These are phyloP conservation scores for Schizonepeta tenuifolia DNA, from an alignment of 257 asterid species.

Conservation along the genomic window DNA sequence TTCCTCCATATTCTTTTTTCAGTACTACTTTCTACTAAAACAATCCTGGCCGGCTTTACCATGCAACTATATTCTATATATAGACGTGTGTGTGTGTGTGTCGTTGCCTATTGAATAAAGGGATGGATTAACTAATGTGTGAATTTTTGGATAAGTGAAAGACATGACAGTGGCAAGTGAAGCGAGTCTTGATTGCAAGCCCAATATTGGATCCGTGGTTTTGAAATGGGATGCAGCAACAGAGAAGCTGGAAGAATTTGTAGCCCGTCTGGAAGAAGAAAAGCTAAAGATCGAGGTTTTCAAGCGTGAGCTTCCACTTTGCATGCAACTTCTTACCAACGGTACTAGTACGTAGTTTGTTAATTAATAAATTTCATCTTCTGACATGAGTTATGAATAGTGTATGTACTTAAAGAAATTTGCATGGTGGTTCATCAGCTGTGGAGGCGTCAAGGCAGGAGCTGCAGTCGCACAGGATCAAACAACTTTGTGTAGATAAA, in stretches of 20 bases:
- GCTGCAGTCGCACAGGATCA: slow-evolving; percentile 48
- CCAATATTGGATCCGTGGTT: slow-evolving; percentile 52
- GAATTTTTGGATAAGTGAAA: background rate
- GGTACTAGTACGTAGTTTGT: slow-evolving; percentile 44
- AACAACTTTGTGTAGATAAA: slow-evolving; percentile 45
- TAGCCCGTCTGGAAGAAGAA: slow-evolving; percentile 73
- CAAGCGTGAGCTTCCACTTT: slow-evolving; percentile 79
- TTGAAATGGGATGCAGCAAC: slow-evolving; percentile 41
- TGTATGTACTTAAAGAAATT: background rate
- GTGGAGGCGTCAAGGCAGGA: slow-evolving; percentile 71
- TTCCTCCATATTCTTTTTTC: background rate
- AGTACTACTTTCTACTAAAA: background rate
- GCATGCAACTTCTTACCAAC: slow-evolving; percentile 74
- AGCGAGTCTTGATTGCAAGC: slow-evolving; percentile 64
- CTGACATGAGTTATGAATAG: background rate
- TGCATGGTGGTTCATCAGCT: slow-evolving; percentile 45
- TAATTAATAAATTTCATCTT: background rate
- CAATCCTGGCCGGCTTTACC: background rate
- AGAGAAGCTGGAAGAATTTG: slow-evolving; percentile 63
- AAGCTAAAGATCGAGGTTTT: slow-evolving; percentile 72
- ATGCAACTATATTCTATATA: slow-evolving; percentile 11
- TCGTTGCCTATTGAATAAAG: too few species aligned
- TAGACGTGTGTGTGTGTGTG: too few species aligned
- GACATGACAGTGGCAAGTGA: slow-evolving; percentile 57
- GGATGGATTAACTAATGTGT: too few species aligned